Conservation (phyloP, 345 rosid genomes). For the Rhizophora mangle region DNA sequence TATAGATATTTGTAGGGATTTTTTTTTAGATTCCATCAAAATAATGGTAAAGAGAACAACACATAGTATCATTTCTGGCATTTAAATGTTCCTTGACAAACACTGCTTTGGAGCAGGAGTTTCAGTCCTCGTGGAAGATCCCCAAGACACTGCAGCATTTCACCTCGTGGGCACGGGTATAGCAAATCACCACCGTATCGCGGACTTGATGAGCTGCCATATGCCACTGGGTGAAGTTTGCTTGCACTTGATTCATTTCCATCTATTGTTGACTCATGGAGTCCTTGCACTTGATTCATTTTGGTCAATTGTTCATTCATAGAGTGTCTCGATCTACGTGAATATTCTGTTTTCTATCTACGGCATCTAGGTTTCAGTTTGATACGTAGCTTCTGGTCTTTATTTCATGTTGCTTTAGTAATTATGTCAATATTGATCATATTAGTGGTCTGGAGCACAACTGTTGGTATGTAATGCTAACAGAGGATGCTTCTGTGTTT, state of each 20-base stretch:
- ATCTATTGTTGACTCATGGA: neutral
- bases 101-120: constrained; percentile 46
- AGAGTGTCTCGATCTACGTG: no score
- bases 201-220: constrained; percentile 74
- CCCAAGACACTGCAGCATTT: constrained; percentile 66
- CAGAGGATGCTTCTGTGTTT: constrained; percentile 4
- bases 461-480: neutral
- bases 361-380: no score
- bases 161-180: constrained; percentile 86
- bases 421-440: no score
- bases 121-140: constrained; percentile 87
- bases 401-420: no score
- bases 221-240: constrained; percentile 76
- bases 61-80: neutral
- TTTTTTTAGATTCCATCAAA: no score
- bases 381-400: no score
- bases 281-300: neutral
- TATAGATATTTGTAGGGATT: no score
- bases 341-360: no score
- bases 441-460: no score
- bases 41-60: no score
- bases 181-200: constrained; percentile 90
- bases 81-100: neutral
- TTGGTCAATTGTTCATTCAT: neutral
- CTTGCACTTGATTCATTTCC: constrained; percentile 3